Percentiles rank a stretch among this genome's conserved stretches.
Conservation (phyloP, 495 filamentous ascomycete species). For the Aspergillus funiculosus region DNA sequence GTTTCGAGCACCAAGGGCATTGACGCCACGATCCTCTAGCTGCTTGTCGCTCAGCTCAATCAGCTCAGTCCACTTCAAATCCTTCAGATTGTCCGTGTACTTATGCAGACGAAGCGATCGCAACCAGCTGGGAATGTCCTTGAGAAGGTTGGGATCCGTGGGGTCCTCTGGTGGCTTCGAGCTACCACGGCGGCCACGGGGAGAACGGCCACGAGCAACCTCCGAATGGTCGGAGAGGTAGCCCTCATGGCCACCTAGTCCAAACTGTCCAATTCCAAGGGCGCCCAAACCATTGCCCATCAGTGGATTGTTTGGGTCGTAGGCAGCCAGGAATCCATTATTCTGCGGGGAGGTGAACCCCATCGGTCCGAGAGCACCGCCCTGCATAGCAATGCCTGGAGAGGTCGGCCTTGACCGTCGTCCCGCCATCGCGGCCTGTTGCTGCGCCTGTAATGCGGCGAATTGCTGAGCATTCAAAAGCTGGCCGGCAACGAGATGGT, state of each 20-base stretch:
- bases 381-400: constrained; percentile 81
- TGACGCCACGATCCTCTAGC: constrained; percentile 88
- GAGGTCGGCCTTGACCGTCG: constrained; percentile 89
- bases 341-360: constrained; percentile 86
- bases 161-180: constrained; percentile 98
- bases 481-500: constrained; percentile 81
- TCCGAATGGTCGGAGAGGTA: constrained; percentile 95
- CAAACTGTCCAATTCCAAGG: constrained; percentile 70
- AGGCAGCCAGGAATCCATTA: constrained; percentile 90
- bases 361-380: constrained; percentile 56
- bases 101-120: constrained; percentile 93
- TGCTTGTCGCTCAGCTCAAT: constrained; percentile 90
- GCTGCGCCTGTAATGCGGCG: constrained; percentile 76
- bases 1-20: constrained; percentile 86
- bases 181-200: constrained; percentile 85
- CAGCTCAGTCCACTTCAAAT: constrained; percentile 93
- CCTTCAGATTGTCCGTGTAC: constrained; percentile 97
- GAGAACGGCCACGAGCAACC: constrained; percentile 81
- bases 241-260: constrained; percentile 65
- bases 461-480: constrained; percentile 79
- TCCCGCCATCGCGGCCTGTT: constrained; percentile 68
- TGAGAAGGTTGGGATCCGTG: constrained; percentile 81
- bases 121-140: constrained; percentile 95
- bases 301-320: constrained; percentile 67
- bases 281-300: constrained; percentile 68